Base-by-base conservation (phyloP, 805 yeast genomes). In the Metschnikowia kunwiensis region DNA sequence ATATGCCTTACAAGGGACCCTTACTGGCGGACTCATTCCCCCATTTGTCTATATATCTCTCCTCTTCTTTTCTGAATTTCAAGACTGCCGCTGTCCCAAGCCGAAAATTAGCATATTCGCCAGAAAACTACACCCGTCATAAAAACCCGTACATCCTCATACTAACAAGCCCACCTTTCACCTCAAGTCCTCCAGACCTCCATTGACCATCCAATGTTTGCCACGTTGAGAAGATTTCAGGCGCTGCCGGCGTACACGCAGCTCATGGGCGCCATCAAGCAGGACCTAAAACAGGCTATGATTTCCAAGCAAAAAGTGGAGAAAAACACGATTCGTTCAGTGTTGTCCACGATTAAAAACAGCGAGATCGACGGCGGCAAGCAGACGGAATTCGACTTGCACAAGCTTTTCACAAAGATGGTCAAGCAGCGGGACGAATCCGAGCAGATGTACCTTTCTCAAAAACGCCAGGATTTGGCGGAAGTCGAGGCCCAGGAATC, bases 391-490 rank as follows among this genome's bases (percentile, higher is more conserved):
- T 51, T 35, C 22, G 47, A 45, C 29, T 27, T 49, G 27, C 40
- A 35, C 30, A 43, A 42, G 16, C 47, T 51, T 16, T 46, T 54
- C 33, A 36, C 26, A 14, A 75, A 73, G 37, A 55, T 76, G 46
- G 59, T 76, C 21, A 58, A 63, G 15, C 78, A 77, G 47, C 65
- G 83, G 43, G 49, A 46, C 18, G 77, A 75, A 40, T 70, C 82
- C 1, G 68, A 70, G 28, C 60, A 54, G 8, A 76, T 76, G 47
- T 80, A 71, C 49, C 32, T 47, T 9, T 55, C 58, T 12, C 72
- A 73, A 34, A 55, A 63, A 7, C 68, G 86, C 45, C 54, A 49
- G 3, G 85, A 80, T 42, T 57, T 79, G 41, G 80, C 70, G 1
- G 72, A 65, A n/a, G 70, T 68, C 36, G 86, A 80, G 56, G 47